A percentile compares a stretch with the other conserved stretches of the same genome.
phyloP scores from a whole-genome alignment of 148 eudicot species.

The Arctostaphylos glauca region DNA sequence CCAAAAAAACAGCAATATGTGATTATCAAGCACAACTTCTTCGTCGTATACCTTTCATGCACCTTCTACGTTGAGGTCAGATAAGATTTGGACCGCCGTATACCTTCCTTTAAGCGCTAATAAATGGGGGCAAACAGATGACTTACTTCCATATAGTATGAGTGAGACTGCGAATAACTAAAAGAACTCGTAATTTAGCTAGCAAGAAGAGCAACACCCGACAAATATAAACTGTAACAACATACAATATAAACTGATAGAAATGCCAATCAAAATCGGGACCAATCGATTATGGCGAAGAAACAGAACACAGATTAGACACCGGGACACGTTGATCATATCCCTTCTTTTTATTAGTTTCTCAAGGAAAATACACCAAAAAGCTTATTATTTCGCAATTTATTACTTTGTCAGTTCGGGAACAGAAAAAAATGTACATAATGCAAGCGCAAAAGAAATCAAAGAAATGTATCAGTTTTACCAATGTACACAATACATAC shows the following conservation, averaged over 20 bases:
- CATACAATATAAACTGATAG: not conserved
- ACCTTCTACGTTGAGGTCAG: no score
- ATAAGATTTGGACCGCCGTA: no score
- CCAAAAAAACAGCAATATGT: no score
- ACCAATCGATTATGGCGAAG: not conserved
- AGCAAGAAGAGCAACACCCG: not conserved
- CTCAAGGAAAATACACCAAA: no score
- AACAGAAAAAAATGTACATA: not conserved
- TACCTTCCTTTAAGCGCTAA: no score
- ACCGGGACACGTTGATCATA: not conserved
- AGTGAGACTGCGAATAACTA: not conserved
- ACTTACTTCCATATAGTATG: no score
- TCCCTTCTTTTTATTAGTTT: no score
- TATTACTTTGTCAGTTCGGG: constrained; percentile 21
- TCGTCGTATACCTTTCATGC: no score
- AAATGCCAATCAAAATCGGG: not conserved
- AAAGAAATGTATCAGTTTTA: not conserved
- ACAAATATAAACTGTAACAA: not conserved
- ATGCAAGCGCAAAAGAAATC: not conserved
- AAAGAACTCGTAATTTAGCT: not conserved
- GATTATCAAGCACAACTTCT: no score
- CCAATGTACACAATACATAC: constrained; percentile 1
- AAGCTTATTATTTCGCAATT: not conserved
- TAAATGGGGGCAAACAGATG: no score
- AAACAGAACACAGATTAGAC: not conserved